Conservation (phyloP, 345 rosid genomes). For the Rhodomyrtus tomentosa region DNA sequence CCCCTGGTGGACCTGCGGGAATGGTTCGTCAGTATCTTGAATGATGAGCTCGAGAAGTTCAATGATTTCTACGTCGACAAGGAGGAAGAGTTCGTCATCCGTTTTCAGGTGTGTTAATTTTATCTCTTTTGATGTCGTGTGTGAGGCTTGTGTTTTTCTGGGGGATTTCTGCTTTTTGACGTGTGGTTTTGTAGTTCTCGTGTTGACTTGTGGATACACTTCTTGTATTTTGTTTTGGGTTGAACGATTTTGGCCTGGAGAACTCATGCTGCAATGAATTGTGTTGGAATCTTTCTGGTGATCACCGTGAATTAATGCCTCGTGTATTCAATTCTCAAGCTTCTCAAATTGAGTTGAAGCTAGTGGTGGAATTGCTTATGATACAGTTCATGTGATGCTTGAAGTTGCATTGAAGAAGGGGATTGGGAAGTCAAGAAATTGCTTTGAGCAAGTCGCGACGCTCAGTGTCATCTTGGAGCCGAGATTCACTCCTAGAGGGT, state of each 20-base stretch:
- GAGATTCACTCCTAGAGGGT: neutral
- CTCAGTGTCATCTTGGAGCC: neutral
- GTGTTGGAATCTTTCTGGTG: neutral
- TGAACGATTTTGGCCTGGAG: neutral
- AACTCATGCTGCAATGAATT: neutral
- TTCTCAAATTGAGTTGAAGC: neutral
- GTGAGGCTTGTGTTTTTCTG: neutral
- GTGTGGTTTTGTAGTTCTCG: neutral
- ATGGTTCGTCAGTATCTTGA: constrained; percentile 66
- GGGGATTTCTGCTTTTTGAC: neutral
- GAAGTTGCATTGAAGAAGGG: neutral
- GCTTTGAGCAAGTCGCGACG: neutral
- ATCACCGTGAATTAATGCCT: neutral
- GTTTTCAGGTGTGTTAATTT: constrained; percentile 42
- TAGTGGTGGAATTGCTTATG: neutral
- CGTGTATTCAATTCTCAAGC: neutral
- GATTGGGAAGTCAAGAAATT: neutral
- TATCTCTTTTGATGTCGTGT: neutral
- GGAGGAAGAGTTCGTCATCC: constrained; percentile 83
- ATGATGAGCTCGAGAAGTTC: constrained; percentile 87
- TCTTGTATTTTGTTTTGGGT: neutral
- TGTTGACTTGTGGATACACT: neutral
- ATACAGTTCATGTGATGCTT: neutral
- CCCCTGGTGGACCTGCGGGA: constrained; percentile 32
- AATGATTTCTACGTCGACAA: constrained; percentile 85